Conservation (phyloP, 2,329 filamentous ascomycete genomes). For the Leptographium flavum region DNA sequence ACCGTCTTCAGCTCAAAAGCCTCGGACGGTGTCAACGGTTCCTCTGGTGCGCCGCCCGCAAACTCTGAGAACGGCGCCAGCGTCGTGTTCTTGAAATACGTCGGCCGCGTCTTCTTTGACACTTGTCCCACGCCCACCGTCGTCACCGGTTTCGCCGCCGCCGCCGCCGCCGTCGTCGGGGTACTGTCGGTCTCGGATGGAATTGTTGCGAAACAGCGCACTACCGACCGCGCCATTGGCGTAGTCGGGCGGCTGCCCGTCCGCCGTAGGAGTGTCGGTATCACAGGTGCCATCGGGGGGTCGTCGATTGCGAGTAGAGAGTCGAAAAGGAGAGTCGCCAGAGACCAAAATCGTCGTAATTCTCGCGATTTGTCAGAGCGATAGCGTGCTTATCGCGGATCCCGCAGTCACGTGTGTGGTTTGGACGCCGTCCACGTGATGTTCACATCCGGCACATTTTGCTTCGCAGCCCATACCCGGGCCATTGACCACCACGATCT, state of each 20-base stretch:
- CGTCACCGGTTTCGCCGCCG: slow-evolving; percentile 15
- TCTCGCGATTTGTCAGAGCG: no score
- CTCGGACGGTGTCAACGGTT: slow-evolving; percentile 34
- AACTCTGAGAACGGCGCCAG: slow-evolving; percentile 47
- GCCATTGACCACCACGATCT: no score
- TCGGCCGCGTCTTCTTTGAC: slow-evolving; percentile 20
- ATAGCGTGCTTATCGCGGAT: neutral
- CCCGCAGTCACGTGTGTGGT: neutral
- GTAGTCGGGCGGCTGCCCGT: slow-evolving; percentile 1
- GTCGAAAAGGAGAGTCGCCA: neutral
- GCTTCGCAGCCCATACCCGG: neutral
- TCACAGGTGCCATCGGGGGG: neutral
- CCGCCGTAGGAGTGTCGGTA: slow-evolving; percentile 9
- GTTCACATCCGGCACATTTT: neutral
- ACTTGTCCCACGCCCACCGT: slow-evolving; percentile 6
- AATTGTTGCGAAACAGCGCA: neutral
- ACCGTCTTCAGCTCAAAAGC: slow-evolving; percentile 48
- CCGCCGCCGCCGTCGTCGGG: slow-evolving; percentile 27
- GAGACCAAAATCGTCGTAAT: neutral
- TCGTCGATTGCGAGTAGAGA: neutral
- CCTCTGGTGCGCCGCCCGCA: slow-evolving; percentile 25
- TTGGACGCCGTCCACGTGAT: no score
- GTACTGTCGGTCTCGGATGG: neutral
- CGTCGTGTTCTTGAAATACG: slow-evolving; percentile 46
- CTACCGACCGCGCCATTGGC: neutral